Evolutionary conservation across 2,329 filamentous ascomycete genomes (phyloP), one percentile per base, ranked within the genome.

Genomic region (Ophiostoma quercus): DNA sequence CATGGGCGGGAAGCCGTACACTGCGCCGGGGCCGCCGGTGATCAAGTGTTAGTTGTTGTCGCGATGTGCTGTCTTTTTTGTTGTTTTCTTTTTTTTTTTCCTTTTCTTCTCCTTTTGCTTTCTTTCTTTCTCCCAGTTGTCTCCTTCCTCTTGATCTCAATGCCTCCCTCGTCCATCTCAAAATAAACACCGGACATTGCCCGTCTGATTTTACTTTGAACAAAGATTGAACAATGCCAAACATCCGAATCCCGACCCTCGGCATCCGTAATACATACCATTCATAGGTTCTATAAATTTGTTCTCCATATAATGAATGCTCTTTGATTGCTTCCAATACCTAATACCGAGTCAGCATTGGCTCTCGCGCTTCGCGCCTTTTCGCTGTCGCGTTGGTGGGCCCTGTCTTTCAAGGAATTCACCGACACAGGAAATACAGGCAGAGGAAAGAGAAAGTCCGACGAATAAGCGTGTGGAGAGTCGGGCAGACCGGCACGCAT

Each of bases 1-100:
- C 75, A 82, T 80, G 51, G 76, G 73, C 60, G 79, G 80, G 57
- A 78, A 79, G 77, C 62, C 78, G 1, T 83, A 82, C 72, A 77
- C 71, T 5, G 76, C 79, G 0, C 80, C 51, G 11, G 51, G 51
- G 12, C 51, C 51, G 51, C 8, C 51, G 2, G 51, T 57, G 51
- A 57, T 57, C 51, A 57, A 57, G 51, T 57, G 51, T 25, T 57
- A 57, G 51, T 51, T n/a, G 47, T n/a, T 19, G 47, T 7, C 11
- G 43, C 3, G 1, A 2, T 47, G 25, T 34, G 34, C 34, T 34
- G 34, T 34, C 34, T 5, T 34, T 8, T 5, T 34, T 34, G 34
- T 2, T 8, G 8, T 54, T 11, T 57, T 14, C 8, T 57, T 25
- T 11, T 29, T 14, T 6, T 4, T 25, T 25, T 8, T 57, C 9